Conservation (phyloP, 306 rosid genomes). For the Sphenostylis stenocarpa region DNA sequence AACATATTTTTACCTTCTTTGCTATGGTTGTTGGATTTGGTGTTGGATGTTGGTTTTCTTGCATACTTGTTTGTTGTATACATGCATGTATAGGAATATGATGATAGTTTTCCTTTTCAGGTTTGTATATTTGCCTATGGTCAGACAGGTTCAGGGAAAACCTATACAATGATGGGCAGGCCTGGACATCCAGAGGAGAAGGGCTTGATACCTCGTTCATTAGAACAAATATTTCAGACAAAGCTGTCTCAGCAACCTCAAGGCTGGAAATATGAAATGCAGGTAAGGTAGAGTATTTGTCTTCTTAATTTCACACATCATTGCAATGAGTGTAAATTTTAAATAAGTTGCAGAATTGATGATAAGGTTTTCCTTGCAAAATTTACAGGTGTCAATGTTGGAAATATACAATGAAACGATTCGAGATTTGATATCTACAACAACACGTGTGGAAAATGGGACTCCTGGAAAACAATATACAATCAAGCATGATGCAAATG, state of each 20-base stretch:
- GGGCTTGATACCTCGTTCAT: constrained; percentile 91
- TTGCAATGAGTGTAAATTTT: neutral
- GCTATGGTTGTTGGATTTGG: constrained; percentile 13
- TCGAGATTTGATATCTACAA: constrained; percentile 76
- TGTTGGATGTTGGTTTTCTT: neutral
- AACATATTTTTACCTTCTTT: neutral
- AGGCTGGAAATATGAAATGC: constrained; percentile 99
- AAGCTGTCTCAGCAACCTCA: constrained; percentile 75
- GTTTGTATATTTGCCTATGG: constrained; percentile 99
- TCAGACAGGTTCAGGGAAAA: constrained; percentile 97
- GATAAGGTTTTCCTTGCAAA: constrained; percentile 17
- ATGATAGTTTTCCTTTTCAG: constrained; percentile 48
- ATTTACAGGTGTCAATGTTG: constrained; percentile 83
- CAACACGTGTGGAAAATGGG: constrained; percentile 57
- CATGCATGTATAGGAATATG: neutral
- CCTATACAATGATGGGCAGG: constrained; percentile 98
- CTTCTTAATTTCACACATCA: constrained; percentile 6
- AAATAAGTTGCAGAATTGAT: neutral
- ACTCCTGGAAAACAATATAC: constrained; percentile 77
- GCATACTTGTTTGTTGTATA: neutral
- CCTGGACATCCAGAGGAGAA: constrained; percentile 78
- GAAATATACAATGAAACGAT: constrained; percentile 95
- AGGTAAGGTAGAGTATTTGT: constrained; percentile 51
- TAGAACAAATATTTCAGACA: constrained; percentile 88
- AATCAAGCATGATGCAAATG: constrained; percentile 82